Percentiles rank a stretch among this genome's conserved stretches.
Conservation (phyloP, 202 grass and related monocot species). For the Zoysia matrella region DNA sequence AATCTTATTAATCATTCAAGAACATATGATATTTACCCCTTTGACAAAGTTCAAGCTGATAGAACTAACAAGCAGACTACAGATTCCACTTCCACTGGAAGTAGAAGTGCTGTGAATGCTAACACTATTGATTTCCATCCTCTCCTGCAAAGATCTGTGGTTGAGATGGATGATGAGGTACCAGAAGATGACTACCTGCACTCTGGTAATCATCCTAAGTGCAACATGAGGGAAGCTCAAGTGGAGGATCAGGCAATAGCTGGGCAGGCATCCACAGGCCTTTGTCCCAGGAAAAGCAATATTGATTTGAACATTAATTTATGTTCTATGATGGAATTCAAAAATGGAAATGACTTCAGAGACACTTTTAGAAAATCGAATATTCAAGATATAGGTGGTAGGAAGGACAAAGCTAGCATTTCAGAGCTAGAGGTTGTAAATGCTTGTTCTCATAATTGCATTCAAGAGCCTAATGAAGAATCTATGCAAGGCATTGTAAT, state of each 20-base stretch:
- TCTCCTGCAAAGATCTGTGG: constrained; percentile 75
- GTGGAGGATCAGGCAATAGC: constrained; percentile 40
- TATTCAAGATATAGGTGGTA: constrained; percentile 40
- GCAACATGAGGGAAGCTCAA: constrained; percentile 34
- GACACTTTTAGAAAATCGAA: constrained; percentile 29
- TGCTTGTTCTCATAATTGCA: constrained; percentile 41
- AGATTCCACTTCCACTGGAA: constrained; percentile 16
- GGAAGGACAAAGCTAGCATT: constrained; percentile 34
- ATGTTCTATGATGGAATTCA: constrained; percentile 53
- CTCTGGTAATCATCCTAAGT: constrained; percentile 43
- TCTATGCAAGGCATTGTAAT: constrained; percentile 78
- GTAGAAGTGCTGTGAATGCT: constrained; percentile 51
- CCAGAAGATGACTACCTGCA: constrained; percentile 36
- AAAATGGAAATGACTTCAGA: constrained; percentile 40
- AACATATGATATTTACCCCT: constrained; percentile 58
- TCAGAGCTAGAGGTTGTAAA: constrained; percentile 40
- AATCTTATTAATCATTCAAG: constrained; percentile 49
- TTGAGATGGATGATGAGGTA: constrained; percentile 47
- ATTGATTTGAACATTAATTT: constrained; percentile 86
- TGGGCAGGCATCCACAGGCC: constrained; percentile 42
- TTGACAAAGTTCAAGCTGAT: constrained; percentile 51
- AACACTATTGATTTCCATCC: constrained; percentile 83
- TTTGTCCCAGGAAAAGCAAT: constrained; percentile 60
- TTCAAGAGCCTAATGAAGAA: constrained; percentile 62
- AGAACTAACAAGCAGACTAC: constrained; percentile 51